Base-by-base conservation (phyloP, 352 stramenopile genomes). In the Blastocystis hominis region DNA sequence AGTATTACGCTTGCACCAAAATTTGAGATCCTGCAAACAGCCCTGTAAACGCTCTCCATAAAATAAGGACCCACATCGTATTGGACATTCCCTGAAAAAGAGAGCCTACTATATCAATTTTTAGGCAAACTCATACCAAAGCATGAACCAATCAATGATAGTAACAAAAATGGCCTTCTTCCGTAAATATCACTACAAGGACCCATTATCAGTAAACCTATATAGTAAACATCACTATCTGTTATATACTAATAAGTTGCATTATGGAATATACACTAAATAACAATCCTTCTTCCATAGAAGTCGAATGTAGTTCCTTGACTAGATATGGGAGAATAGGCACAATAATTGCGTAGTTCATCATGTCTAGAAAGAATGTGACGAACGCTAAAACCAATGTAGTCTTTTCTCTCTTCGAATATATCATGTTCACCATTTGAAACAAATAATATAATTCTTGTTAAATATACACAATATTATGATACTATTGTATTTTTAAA, bases 91-190 rank as follows among this genome's bases (percentile, higher is more conserved):
- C n/a, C n/a, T n/a, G n/a, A n/a, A n/a, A n/a, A 24, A 2, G 75
- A 86, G n/a, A 47, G 10, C 36, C 54, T 47, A n/a, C 70, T n/a
- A n/a, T n/a, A n/a, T n/a, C n/a, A n/a, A n/a, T n/a, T 40, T 54
- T 40, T 54, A 17, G 69, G 75, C 13, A 72, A 59, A 15, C 69
- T 36, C 9, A 54, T 59, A 3, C 72, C 72, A 70, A 84, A 70
- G 59, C 53, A 84, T 2, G 72, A 84, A 68, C 72, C 72, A 62
- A 66, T 36, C 10, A 84, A 36, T 6, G 72, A 84, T 24, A 84
- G 36, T 9, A 84, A 55, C 10, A 84, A 38, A 36, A 84, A 84
- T 36, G 72, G 72, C 36, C 70, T 84, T 84, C n/a, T n/a, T n/a
- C n/a, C n/a, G n/a, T n/a, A n/a, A n/a, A n/a, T n/a, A n/a, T n/a